Evolutionary conservation across 768 basidiomycete genomes (phyloP).

Genomic region (Boletus rex-veris): DNA sequence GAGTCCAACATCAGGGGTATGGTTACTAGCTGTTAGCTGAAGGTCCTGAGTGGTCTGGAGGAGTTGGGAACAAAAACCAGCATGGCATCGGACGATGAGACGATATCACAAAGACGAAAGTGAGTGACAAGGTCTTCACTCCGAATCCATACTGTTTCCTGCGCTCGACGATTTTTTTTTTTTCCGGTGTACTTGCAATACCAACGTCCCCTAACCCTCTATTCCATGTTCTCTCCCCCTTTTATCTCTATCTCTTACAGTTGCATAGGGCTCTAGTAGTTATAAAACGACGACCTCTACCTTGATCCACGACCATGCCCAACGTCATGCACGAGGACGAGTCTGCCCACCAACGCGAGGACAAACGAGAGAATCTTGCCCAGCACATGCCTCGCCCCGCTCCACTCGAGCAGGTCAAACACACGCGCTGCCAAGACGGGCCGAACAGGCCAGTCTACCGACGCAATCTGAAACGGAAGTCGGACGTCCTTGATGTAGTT

Average conservation of each 20-base stretch:
- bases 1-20: too few relatives aligned
- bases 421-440: slow-evolving; percentile 24
- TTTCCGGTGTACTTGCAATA: neutral
- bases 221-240: neutral
- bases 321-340: neutral
- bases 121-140: too few relatives aligned
- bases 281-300: neutral
- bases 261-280: slow-evolving; percentile 8
- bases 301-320: neutral
- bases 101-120: too few relatives aligned
- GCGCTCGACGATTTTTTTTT: neutral
- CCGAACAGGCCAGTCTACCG: slow-evolving; percentile 32
- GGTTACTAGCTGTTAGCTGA: too few relatives aligned
- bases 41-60: too few relatives aligned
- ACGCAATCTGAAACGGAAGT: slow-evolving; percentile 43
- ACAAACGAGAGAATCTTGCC: slow-evolving; percentile 26
- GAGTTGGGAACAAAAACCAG: too few relatives aligned
- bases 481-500: slow-evolving; percentile 28
- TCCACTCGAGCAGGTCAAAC: slow-evolving; percentile 42
- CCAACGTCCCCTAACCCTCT: neutral
- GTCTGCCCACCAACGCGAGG: slow-evolving; percentile 5
- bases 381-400: slow-evolving; percentile 30
- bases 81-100: too few relatives aligned
- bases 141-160: neutral
- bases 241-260: slow-evolving; percentile 2